phyloP scores from a whole-genome alignment of 2,329 filamentous ascomycete genomes.

The Didymella keratinophila region DNA sequence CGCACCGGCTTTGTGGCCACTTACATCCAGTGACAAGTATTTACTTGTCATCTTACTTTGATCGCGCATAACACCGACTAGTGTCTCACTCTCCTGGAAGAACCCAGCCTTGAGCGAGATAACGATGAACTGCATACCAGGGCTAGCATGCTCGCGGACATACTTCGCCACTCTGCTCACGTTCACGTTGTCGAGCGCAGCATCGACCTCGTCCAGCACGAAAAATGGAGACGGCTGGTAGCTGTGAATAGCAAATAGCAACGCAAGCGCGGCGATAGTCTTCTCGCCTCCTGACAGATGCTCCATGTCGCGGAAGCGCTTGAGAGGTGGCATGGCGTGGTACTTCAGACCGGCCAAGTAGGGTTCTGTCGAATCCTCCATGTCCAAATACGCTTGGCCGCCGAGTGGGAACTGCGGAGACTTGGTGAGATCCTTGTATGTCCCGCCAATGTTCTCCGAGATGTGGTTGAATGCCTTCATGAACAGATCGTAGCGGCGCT shows the following conservation, averaged over 20 bases:
- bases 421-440: slow-evolving; percentile 94
- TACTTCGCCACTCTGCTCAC: slow-evolving; percentile 97
- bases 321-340: slow-evolving; percentile 97
- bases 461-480: slow-evolving; percentile 96
- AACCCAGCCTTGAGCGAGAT: slow-evolving; percentile 95
- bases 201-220: slow-evolving; percentile 96
- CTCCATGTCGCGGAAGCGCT: slow-evolving; percentile 99
- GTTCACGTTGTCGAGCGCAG: slow-evolving; percentile 97
- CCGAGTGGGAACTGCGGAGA: slow-evolving; percentile 93
- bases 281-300: slow-evolving; percentile 97
- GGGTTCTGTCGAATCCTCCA: slow-evolving; percentile 94
- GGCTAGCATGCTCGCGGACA: slow-evolving; percentile 89
- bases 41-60: slow-evolving; percentile 92
- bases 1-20: slow-evolving; percentile 46
- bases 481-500: slow-evolving; percentile 87
- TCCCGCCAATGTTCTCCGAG: slow-evolving; percentile 88
- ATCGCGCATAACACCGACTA: slow-evolving; percentile 95
- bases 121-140: slow-evolving; percentile 99
- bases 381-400: slow-evolving; percentile 86
- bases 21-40: slow-evolving; percentile 93
- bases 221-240: slow-evolving; percentile 98
- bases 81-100: slow-evolving; percentile 94
- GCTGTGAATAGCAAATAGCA: slow-evolving; percentile 95
- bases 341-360: slow-evolving; percentile 97
- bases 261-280: slow-evolving; percentile 96